phyloP scores from a whole-genome alignment of 768 basidiomycete genomes.

The Psilocybe cyanescens region DNA sequence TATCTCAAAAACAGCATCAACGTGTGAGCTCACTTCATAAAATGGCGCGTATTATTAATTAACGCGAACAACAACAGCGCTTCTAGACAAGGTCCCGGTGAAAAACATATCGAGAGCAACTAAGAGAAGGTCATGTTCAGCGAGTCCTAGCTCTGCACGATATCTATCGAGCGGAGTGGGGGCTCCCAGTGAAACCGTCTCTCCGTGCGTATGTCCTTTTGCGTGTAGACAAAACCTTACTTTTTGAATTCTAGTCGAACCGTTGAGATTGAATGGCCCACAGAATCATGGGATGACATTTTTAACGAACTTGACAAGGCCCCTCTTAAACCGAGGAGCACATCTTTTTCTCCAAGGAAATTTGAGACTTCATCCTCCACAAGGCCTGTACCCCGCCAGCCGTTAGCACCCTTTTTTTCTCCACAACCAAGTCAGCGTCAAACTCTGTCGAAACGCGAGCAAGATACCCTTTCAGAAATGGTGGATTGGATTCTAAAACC shows the following conservation, averaged over 20 bases:
- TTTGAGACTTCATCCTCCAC: neutral
- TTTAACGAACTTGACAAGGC: conserved; percentile 13
- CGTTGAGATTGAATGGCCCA: conserved; percentile 6
- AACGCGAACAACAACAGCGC: neutral
- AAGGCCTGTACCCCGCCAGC: neutral
- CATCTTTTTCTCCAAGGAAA: neutral
- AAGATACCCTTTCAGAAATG: conserved; percentile 3
- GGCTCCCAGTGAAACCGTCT: neutral
- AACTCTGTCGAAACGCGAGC: conserved; percentile 12
- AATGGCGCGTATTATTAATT: neutral
- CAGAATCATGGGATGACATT: conserved; percentile 17
- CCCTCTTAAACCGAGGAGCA: neutral
- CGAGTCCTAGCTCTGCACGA: neutral
- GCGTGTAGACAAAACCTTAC: neutral
- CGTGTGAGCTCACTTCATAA: neutral
- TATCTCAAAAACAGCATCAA: conserved; percentile 12
- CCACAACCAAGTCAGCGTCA: conserved; percentile 13
- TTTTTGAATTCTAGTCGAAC: neutral
- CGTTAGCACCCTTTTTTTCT: neutral
- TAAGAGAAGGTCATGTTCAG: neutral
- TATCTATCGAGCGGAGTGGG: neutral
- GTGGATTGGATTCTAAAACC: conserved; percentile 1
- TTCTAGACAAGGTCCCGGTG: neutral
- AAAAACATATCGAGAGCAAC: neutral
- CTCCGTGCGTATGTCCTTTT: neutral